A percentile compares a stretch with the other conserved stretches of the same genome.
These are phyloP conservation scores for Hypoxylon sp. DNA, from an alignment of 2,329 filamentous ascomycete genomes.

Conservation along the genomic window DNA sequence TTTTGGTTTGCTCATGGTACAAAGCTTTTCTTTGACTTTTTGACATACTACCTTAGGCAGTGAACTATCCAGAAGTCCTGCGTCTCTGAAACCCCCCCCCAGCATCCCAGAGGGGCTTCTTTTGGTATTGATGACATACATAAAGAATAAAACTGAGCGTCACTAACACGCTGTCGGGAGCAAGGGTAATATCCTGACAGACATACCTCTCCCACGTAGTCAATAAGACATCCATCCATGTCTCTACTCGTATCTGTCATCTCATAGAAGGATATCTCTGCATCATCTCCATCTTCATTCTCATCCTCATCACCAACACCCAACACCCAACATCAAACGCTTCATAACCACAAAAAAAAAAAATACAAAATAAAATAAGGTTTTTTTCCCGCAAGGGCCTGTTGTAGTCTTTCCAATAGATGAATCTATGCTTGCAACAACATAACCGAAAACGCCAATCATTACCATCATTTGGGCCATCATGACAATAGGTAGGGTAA, in stretches of 20 bases:
- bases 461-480: constrained; percentile 41
- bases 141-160: constrained; percentile 14
- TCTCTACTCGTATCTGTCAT: constrained; percentile 33
- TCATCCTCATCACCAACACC: constrained; percentile 18
- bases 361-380: constrained; percentile 14
- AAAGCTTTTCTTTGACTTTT: constrained; percentile 18
- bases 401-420: constrained; percentile 26
- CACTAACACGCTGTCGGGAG: constrained; percentile 19
- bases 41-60: constrained; percentile 1
- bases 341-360: not conserved
- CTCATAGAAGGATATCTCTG: constrained; percentile 13
- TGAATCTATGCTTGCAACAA: constrained; percentile 32
- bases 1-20: not conserved
- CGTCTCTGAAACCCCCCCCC: not conserved
- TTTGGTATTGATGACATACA: constrained; percentile 3
- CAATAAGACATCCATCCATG: constrained; percentile 5
- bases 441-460: constrained; percentile 26
- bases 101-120: not conserved
- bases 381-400: constrained; percentile 30
- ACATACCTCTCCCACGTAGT: constrained; percentile 6
- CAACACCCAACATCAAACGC: constrained; percentile 7
- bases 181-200: constrained; percentile 18
- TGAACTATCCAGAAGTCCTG: not conserved
- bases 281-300: constrained; percentile 23
- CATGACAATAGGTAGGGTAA: constrained; percentile 29